Base-by-base conservation (phyloP, 257 asterid species). In the Rehmannia glutinosa region DNA sequence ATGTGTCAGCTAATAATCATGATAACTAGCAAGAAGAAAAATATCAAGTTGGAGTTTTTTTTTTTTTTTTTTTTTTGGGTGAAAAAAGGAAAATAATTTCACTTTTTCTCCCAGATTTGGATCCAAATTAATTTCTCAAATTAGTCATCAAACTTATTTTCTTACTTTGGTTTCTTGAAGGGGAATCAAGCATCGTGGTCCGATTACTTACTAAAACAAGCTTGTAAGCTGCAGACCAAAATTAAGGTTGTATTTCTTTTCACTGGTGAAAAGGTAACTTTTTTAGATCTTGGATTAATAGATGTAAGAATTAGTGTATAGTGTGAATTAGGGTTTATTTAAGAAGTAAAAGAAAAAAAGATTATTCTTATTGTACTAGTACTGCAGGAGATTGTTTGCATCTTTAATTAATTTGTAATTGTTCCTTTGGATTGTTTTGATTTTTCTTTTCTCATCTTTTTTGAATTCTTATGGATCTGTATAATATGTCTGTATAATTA, bases 141-240 rank as follows among this genome's bases (percentile, higher is more conserved):
- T 0, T 8, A 36, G 13, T 10, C 42, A 36, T 36, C 36, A 36
- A 36, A 12, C 13, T 9, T 8, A 8, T 36, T 30, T n/a, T 30
- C 36, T 2, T 36, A 36, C 42, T 36, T 36, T 36, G 42, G 36
- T 30, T 30, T 30, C 36, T 36, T 30, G 2, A 50, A 35, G 82
- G 77, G 78, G 82, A 77, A 77, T 77, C 73, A 58, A 77, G 82
- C 82, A 68, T 73, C 78, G 2, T 69, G 82, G 82, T 77, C 82
- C 82, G 82, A 77, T 55, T 23, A 16, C 54, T 71, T 71, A 71
- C 56, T 51, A n/a, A n/a, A n/a, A n/a, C n/a, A n/a, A n/a, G n/a
- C n/a, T n/a, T n/a, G n/a, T n/a, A n/a, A n/a, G n/a, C n/a, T n/a
- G n/a, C n/a, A n/a, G n/a, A n/a, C n/a, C n/a, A n/a, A n/a, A n/a